Evolutionary conservation across 768 basidiomycete species (phyloP), one percentile per base, ranked within the genome.

Genomic region (Lactarius hatsudake): DNA sequence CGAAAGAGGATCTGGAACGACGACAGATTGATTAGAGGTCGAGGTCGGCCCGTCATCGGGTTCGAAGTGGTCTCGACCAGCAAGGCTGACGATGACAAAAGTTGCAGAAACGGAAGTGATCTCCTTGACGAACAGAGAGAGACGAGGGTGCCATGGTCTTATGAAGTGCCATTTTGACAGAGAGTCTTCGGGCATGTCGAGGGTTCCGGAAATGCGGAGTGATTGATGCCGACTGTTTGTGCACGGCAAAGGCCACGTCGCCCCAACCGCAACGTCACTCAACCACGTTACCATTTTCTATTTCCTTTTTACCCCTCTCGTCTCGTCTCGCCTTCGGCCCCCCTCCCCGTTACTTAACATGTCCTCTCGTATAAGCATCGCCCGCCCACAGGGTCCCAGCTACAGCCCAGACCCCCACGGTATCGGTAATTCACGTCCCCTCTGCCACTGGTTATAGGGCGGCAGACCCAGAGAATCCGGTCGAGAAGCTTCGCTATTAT

Each of bases 21-120:
- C 83, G 54, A 88, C 78, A 76, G 71, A 70, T 28, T 59, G 74
- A 61, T 51, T 68, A 66, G 68, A 13, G 5, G n/a, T 62, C 10
- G 67, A 53, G 64, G 74, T 54, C 63, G 61, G 75, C 51, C 75
- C 71, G 4, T 75, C 73, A 15, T 77, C 76, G 28, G 77, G 75
- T 8, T 78, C 76, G 15, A 72, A 74, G 34, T 76, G 76, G 17
- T 80, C 78, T 70, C 71, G 56, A 78, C 71, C 34, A 53, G 32
- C 7, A 61, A 59, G 17, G 48, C 54, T 43, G 71, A 66, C 53
- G 68, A 94, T 82, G 67, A 89, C 82, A 73, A 94, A 93, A 0
- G 91, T 93, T 10, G 85, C 90, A 1, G 92, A 93, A 53, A 93
- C 92, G 0, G 92, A 93, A 28, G 93, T 91, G 60, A 94, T 87